Percentiles rank a stretch among this genome's conserved stretches.
phyloP scores from a whole-genome alignment of 106 monocot species.

The Cymbidium sinense region DNA sequence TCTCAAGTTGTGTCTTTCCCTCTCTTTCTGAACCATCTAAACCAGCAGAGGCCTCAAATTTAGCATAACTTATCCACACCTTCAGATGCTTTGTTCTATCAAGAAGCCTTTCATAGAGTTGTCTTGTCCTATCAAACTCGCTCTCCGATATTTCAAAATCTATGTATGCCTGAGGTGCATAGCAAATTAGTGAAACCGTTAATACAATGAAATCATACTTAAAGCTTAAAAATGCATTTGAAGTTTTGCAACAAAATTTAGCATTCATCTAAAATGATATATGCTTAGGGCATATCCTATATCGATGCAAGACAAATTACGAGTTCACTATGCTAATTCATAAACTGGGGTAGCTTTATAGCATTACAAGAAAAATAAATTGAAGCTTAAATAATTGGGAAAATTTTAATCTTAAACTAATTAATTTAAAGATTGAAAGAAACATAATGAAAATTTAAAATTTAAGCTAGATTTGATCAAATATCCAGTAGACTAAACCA shows the following conservation, averaged over 20 bases:
- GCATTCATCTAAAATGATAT: background rate
- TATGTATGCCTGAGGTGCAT: constrained; percentile 62
- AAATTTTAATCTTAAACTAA: background rate
- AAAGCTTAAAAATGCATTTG: background rate
- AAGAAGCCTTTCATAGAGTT: constrained; percentile 77
- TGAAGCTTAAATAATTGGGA: background rate
- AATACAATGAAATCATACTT: background rate
- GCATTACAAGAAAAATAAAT: background rate
- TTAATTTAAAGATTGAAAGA: background rate
- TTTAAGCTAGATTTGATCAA: background rate
- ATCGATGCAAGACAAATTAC: background rate
- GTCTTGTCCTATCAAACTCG: constrained; percentile 68
- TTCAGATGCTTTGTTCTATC: constrained; percentile 92
- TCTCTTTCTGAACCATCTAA: constrained; percentile 21
- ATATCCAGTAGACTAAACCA: background rate
- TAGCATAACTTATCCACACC: constrained; percentile 92
- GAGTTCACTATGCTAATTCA: background rate
- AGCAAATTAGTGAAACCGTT: background rate
- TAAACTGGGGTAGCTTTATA: no score
- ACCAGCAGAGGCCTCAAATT: constrained; percentile 79
- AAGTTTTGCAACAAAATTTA: background rate
- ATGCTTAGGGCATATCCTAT: background rate
- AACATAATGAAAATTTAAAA: background rate
- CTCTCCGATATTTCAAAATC: constrained; percentile 83
- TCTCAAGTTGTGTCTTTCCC: constrained; percentile 7